These are phyloP conservation scores for Asterochloris erici DNA, from an alignment of 139 green algal species.

Conservation along the genomic window DNA sequence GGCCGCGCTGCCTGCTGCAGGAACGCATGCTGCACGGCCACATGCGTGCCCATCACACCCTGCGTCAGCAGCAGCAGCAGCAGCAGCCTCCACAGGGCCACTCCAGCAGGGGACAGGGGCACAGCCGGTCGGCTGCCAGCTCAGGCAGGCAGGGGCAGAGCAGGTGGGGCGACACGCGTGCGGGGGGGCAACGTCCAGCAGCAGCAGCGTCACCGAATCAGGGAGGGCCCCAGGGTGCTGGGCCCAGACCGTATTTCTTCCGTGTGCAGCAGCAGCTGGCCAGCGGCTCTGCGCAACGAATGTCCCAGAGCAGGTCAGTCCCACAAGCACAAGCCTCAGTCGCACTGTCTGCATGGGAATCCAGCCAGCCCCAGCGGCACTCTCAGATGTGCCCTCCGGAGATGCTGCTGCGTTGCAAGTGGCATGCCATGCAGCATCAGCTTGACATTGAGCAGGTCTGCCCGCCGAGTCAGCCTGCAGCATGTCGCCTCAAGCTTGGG, in stretches of 20 bases:
- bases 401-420: neutral
- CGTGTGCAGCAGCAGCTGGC: conserved; percentile 36
- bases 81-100: neutral
- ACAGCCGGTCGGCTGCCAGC: neutral
- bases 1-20: neutral
- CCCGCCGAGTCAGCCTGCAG: neutral
- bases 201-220: no score
- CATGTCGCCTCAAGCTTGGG: no score
- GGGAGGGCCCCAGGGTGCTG: neutral
- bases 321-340: neutral
- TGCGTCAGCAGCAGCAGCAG: neutral
- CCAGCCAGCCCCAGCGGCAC: neutral
- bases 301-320: neutral
- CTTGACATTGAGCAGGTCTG: neutral
- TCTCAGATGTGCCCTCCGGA: no score
- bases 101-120: neutral
- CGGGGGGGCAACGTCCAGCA: neutral
- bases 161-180: neutral
- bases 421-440: neutral
- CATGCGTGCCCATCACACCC: neutral
- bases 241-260: conserved; percentile 38
- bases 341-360: neutral
- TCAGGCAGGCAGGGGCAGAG: neutral
- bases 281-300: neutral
- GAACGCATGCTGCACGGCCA: neutral